Base-by-base conservation (phyloP, 2,329 filamentous ascomycete genomes). In the Apiospora pterosperma region DNA sequence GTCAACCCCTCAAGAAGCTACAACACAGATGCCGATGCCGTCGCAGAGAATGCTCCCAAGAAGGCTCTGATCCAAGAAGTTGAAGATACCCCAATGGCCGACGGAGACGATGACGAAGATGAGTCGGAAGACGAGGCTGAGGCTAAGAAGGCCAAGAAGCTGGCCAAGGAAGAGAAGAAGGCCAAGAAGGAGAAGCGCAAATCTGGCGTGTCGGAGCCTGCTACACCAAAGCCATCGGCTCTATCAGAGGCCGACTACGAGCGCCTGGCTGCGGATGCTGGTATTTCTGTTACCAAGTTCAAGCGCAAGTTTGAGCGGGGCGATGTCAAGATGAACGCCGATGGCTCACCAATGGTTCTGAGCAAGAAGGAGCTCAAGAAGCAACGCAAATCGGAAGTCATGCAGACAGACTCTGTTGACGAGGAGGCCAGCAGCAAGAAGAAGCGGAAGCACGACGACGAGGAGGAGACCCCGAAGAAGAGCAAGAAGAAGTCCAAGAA, bases 1-100 rank as follows among this genome's bases (percentile, higher is more conserved):
- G 85, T 99, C 74, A 97, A 96, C 81, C 93, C 97, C 78, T 91
- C 92, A 12, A 87, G 92, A 76, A 96, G 95, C 80, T 99, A 99
- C 85, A 98, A 98, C 78, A 85, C 88, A 60, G 94, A 98, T 75
- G 96, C 93, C 63, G 96, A 99, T 78, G 95, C 93, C 68, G 82
- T 97, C 61, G 84, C 82, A 16, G 74, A 75, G 59, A 79, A 82
- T 72, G 78, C 81, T 41, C 71, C 78, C 31, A 74, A 75, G 59
- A 79, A 82, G 72, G 78, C 81, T 42, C 63, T 76, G 66, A 76
- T 76, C 66, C 73, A 76, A 65, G 74, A 76, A 67, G 73, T 76
- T 62, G 72, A 78, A 69, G 77, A 78, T 67, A 81, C 81, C 67
- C 79, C 75, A 25, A 76, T 80, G 68, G 76, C 75, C 63, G 80